Evolutionary conservation across 2,329 filamentous ascomycete genomes (phyloP).

Genomic region (Trichoderma sp.): DNA sequence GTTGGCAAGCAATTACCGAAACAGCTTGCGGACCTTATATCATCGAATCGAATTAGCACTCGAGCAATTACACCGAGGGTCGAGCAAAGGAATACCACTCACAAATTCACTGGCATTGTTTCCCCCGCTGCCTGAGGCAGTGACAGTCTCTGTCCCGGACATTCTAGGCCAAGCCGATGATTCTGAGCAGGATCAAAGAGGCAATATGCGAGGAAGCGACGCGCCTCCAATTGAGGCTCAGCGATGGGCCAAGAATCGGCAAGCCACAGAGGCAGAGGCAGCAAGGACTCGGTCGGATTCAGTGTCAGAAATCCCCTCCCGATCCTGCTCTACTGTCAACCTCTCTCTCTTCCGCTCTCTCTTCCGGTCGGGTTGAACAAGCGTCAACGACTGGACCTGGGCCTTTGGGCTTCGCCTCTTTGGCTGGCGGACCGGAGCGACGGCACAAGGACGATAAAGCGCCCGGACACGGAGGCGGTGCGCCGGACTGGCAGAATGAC

Average conservation of each 20-base stretch:
- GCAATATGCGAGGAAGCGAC: constrained; percentile 3
- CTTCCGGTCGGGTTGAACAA: background rate
- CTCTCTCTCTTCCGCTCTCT: background rate
- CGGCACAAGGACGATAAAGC: background rate
- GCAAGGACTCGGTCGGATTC: background rate
- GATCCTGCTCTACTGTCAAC: background rate
- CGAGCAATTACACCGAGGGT: background rate
- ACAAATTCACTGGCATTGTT: constrained; percentile 97
- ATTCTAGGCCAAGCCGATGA: constrained; percentile 23
- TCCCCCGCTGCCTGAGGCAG: constrained; percentile 45
- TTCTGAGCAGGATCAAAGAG: background rate
- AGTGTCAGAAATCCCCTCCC: background rate
- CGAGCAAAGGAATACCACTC: constrained; percentile 42
- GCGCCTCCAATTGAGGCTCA: constrained; percentile 20
- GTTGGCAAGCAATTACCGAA: constrained; percentile 65
- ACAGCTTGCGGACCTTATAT: constrained; percentile 87
- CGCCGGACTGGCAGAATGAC: background rate
- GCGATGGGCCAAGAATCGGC: background rate
- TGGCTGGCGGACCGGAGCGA: background rate
- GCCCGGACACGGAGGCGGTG: constrained; percentile 4
- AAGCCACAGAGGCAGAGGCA: background rate
- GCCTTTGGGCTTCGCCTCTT: background rate
- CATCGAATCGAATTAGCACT: constrained; percentile 1
- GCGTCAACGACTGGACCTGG: background rate
- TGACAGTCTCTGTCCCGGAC: constrained; percentile 34